These are phyloP conservation scores for Globisporangium okanoganense DNA, from an alignment of 352 stramenopile genomes.

Conservation along the genomic window DNA sequence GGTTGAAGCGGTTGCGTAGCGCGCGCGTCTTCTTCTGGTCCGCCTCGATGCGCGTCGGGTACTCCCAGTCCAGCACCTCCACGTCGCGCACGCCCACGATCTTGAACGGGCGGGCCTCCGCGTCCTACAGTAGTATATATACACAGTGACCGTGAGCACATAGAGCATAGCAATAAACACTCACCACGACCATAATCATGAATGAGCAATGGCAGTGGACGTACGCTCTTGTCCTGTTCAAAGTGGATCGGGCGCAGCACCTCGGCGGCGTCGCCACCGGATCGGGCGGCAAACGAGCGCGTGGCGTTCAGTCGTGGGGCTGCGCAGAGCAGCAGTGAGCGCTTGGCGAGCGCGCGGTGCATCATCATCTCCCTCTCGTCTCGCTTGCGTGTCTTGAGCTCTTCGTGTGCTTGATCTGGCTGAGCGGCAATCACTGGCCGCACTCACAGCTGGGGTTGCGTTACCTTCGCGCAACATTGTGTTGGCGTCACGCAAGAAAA, in stretches of 20 bases:
- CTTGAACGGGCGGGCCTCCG: slow-evolving; percentile 48
- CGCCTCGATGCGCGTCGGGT: slow-evolving; percentile 60
- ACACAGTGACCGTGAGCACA: neutral
- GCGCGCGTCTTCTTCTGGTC: slow-evolving; percentile 55
- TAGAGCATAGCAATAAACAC: no score
- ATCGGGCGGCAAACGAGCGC: slow-evolving; percentile 23
- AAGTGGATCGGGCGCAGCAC: slow-evolving; percentile 68
- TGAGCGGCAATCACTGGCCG: slow-evolving; percentile 15
- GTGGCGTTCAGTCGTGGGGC: slow-evolving; percentile 12
- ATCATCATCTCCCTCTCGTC: slow-evolving; percentile 13
- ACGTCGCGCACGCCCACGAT: slow-evolving; percentile 80
- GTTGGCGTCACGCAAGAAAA: neutral
- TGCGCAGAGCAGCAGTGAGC: slow-evolving; percentile 12
- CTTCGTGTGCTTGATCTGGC: slow-evolving; percentile 3
- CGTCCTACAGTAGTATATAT: slow-evolving; percentile 23
- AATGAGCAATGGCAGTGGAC: slow-evolving; percentile 3
- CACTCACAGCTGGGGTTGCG: neutral
- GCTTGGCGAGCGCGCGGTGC: slow-evolving; percentile 16
- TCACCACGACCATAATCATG: no score
- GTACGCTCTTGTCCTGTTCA: slow-evolving; percentile 56
- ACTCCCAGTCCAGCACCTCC: slow-evolving; percentile 74
- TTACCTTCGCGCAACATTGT: slow-evolving; percentile 15
- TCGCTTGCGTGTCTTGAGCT: neutral
- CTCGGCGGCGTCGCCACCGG: slow-evolving; percentile 12
- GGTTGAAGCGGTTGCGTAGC: slow-evolving; percentile 70